Base-by-base conservation (phyloP, 768 basidiomycete genomes). In the Tulasnella calospora region DNA sequence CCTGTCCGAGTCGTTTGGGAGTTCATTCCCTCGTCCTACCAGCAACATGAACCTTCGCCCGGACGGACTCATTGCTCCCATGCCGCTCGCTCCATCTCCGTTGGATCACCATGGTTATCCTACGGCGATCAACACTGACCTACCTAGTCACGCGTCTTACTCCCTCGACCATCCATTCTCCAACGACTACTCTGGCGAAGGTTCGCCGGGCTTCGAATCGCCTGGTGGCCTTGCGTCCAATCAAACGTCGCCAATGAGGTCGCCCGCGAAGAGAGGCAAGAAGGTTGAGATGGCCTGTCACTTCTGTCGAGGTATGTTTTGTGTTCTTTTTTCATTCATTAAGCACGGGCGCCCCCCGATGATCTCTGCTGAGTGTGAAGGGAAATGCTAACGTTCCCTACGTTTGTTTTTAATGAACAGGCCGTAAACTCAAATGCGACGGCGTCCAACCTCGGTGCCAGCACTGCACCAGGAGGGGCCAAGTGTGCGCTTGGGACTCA, bases 361-460 rank as follows among this genome's bases (percentile, higher is more conserved):
- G 80, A 38, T 36, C 38, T 67, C 51, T 70, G 38, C 55, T 19
- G 36, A 17, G 46, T 36, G 44, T 46, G 67, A 35, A 61, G 15
- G 21, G 13, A 15, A 44, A 19, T 3, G 17, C 44, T 44, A 30
- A 17, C 27, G 13, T 46, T 71, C 70, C 38, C 17, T 47, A 36
- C 70, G 44, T 69, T 74, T 73, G 44, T 80, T 71, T 73, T 51
- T 33, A 73, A 33, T 51, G 73, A 69, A 38, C 81, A 94, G 94
- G 93, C 46, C 94, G 94, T 79, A 95, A 95, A 86, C 95, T 94
- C 27, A 92, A 93, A 83, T 95, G 94, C 81, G 94, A 95, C 83
- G 94, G 94, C 55, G 92, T 88, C n/a, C 92, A 93, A 82, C 94
- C 94, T 40, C 88, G 91, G 36, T 95, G 94, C 83, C 90, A 92